Evolutionary conservation across 2,329 filamentous ascomycete genomes (phyloP).

Genomic region (Keithomyces neogunnii): DNA sequence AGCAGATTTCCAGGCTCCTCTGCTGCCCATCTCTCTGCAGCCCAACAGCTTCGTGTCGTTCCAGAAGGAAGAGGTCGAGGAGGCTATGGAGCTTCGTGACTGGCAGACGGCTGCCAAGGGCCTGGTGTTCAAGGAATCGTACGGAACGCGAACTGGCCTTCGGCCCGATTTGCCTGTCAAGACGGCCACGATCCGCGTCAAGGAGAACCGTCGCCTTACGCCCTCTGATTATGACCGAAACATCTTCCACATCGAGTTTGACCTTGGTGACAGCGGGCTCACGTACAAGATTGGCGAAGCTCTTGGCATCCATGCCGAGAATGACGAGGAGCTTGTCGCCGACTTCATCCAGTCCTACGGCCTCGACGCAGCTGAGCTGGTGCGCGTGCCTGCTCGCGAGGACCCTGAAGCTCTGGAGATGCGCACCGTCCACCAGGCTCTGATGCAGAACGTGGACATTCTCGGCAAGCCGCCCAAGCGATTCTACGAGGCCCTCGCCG

Average conservation of each 20-base stretch:
- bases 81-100: conserved; percentile 54
- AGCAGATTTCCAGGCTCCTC: conserved; percentile 42
- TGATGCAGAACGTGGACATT: conserved; percentile 90
- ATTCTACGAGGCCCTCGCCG: conserved; percentile 89
- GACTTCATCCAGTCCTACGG: conserved; percentile 89
- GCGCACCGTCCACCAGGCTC: conserved; percentile 84
- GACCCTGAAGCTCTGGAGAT: conserved; percentile 67
- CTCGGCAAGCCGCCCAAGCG: conserved; percentile 95
- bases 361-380: conserved; percentile 70
- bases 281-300: conserved; percentile 97
- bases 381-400: conserved; percentile 86
- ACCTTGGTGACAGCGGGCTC: conserved; percentile 81
- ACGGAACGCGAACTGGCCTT: conserved; percentile 61
- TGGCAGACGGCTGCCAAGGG: conserved; percentile 84
- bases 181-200: conserved; percentile 81
- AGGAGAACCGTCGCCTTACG: conserved; percentile 91
- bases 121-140: conserved; percentile 90
- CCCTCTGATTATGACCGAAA: conserved; percentile 87
- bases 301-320: conserved; percentile 91
- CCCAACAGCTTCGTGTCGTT: conserved; percentile 77
- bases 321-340: conserved; percentile 68
- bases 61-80: conserved; percentile 66
- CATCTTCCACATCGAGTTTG: conserved; percentile 99
- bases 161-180: conserved; percentile 81
- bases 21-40: conserved; percentile 56